These are phyloP conservation scores for Torulaspora gathmanii DNA, from an alignment of 805 yeast species.

Conservation along the genomic window DNA sequence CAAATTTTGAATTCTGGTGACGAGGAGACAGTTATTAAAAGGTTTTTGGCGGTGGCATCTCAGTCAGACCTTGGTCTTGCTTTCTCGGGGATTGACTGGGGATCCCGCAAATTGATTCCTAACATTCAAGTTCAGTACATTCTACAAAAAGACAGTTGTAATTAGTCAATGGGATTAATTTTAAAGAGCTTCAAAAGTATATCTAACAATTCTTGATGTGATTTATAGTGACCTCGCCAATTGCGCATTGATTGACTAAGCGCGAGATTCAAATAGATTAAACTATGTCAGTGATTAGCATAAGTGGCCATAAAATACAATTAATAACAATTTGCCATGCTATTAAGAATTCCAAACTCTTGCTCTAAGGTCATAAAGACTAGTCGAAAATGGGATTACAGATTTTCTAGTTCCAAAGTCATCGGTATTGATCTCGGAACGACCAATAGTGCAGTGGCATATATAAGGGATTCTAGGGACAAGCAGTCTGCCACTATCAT, in stretches of 20 bases:
- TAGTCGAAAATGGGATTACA: not conserved
- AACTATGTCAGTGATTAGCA: too few species aligned
- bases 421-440: slow-evolving; percentile 84
- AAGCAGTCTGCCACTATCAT: slow-evolving; percentile 65
- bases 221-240: not conserved
- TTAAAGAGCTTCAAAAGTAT: not conserved
- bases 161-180: not conserved
- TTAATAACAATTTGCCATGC: not conserved
- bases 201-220: not conserved
- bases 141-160: not conserved
- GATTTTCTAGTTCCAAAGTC: slow-evolving; percentile 36
- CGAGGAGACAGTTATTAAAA: slow-evolving; percentile 2
- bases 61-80: slow-evolving; percentile 21
- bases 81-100: slow-evolving; percentile 14
- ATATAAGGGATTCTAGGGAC: slow-evolving; percentile 36
- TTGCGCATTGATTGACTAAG: not conserved
- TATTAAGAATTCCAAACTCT: not conserved
- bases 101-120: not conserved
- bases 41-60: slow-evolving; percentile 10
- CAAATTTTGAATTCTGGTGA: slow-evolving; percentile 2
- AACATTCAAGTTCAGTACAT: slow-evolving; percentile 1
- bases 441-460: slow-evolving; percentile 81
- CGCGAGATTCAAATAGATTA: not conserved
- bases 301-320: not conserved
- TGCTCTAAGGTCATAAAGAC: not conserved